Base-by-base conservation (phyloP, 2,329 filamentous ascomycete genomes). In the Ceratocystis cacaofunesta region DNA sequence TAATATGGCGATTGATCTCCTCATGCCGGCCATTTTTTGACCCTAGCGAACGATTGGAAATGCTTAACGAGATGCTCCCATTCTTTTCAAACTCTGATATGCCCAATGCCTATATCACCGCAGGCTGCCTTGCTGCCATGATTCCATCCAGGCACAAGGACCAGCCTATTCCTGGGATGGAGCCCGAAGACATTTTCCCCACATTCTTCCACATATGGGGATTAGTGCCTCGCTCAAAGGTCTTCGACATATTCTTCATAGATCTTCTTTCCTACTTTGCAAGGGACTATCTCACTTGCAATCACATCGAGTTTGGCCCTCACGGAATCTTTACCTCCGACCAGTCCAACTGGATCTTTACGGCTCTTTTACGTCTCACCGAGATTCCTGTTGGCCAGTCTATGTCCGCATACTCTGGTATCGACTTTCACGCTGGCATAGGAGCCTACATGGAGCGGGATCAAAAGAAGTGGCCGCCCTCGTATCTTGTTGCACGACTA, bases 151-250 rank as follows among this genome's bases (percentile, higher is more conserved):
- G 86, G 44, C 86, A 91, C 1, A 84, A 88, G 2, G 88, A 90
- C 3, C 80, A 84, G 30, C 84, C 85, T 36, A 84, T 88, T 70
- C 79, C 80, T 41, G 84, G 91, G 70, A 84, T 95, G n/a, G 86
- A 91, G 70, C 92, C 94, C 0, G 87, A 92, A 69, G 86, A 92
- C 72, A 92, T 95, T 71, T 78, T 97, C 44, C 94, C 94, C 2
- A 96, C 92, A 0, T 87, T 96, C 70, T 99, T 99, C 78, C 94
- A 99, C 74, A 77, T 97, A 1, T 99, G 94, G 94, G 94, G 92
- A 1, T 80, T 97, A 52, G 85, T 97, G 69, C 94, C 90, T 70
- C 83, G 95, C 63, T 97, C 92, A 0, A 94, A 90, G 74, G 82
- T 85, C 2, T 88, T 94, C 68, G 94, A 99, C 74, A 83, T 89